Evolutionary conservation across 139 green algal genomes (phyloP), one percentile per base, ranked within the genome.

Genomic region (Pseudopediastrum boryanum): DNA sequence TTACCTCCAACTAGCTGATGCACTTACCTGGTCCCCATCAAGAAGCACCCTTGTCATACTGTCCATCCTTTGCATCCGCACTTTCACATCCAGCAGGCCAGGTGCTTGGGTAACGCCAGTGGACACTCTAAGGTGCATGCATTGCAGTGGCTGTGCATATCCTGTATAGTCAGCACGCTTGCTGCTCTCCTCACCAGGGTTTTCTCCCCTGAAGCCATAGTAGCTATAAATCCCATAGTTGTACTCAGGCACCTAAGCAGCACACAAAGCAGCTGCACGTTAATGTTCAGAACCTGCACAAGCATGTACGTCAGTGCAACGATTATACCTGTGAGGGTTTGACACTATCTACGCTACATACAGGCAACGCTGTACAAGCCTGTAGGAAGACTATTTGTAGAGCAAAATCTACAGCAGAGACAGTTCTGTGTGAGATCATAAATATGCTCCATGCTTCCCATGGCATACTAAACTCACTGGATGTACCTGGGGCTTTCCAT

Each of bases 151-250:
- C 25, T 23, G 52, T 7, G 69, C 64, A 31, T 85, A 90, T 39
- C 85, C 85, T 5, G 66, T 78, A 75, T 82, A 88, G 62, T 90
- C 85, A n/a, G 69, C 50, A 0, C 73, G 70, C 35, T 79, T 38
- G 1, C 29, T 68, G 1, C 19, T 12, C 82, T 90, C 82, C 5
- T 46, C 2, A n/a, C 83, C 83, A 2, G 85, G 85, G 9, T 59
- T 25, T 70, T 90, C 85, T 2, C 85, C 85, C 4, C 85, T 31
- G 51, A 81, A 85, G 39, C 85, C 85, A 39, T 82, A 86, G 31
- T 88, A 86, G 43, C 36, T 67, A 35, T 64, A 52, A 12, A 62
- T 83, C 19, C 58, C 58, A 48, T 88, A 90, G 23, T 35, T 81
- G 44, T 86, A 77, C 25, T 85, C 67, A 12, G 82, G 82, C 25